phyloP scores from a whole-genome alignment of 345 rosid species.

The Citrus sp. region DNA sequence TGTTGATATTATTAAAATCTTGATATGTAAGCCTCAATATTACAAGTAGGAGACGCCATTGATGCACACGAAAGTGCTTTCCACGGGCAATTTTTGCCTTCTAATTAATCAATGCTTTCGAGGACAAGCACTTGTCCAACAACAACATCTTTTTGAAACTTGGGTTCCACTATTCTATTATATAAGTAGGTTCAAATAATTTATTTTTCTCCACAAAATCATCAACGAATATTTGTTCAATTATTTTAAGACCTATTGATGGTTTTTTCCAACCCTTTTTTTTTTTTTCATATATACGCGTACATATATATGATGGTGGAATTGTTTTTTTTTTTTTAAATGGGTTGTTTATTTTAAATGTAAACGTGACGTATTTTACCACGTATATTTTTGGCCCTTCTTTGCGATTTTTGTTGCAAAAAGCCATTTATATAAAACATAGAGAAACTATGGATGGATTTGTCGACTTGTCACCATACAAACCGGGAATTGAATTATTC shows the following conservation, averaged over 20 bases:
- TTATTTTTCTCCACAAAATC: background rate
- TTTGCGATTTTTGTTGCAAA: background rate
- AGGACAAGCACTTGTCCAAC: slow-evolving; percentile 11
- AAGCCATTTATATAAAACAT: background rate
- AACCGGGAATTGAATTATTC: background rate
- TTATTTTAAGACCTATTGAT: background rate
- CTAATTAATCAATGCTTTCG: slow-evolving; percentile 14
- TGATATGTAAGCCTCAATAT: background rate
- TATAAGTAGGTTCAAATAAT: too few species aligned
- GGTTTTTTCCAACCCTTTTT: too few species aligned
- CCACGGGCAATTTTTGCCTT: slow-evolving; percentile 8
- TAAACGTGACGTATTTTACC: background rate
- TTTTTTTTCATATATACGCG: too few species aligned
- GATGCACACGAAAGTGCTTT: background rate
- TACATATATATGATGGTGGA: too few species aligned
- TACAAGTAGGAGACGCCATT: background rate
- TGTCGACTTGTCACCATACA: background rate
- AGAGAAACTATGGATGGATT: background rate
- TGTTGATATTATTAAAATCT: background rate
- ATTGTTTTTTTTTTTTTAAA: too few species aligned
- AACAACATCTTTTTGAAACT: background rate
- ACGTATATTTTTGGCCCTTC: background rate
- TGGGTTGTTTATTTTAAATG: background rate
- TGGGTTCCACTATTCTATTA: background rate
- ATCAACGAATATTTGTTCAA: background rate